Evolutionary conservation across 78 protist species (phyloP).

Genomic region (Emiliania huxleyi): DNA sequence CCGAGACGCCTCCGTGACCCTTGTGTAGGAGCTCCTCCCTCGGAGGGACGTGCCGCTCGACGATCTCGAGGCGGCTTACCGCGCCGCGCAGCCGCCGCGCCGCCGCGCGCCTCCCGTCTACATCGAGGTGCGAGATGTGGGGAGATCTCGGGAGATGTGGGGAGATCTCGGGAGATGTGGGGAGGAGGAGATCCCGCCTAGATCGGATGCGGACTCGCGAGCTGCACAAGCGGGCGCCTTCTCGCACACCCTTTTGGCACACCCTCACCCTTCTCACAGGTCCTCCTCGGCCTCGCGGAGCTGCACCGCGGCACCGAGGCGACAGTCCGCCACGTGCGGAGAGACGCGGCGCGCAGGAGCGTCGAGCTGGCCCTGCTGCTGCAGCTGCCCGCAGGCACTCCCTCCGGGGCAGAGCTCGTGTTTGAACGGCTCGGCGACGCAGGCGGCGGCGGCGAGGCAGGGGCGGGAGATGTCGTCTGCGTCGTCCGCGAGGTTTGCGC

Average conservation of each 20-base stretch:
- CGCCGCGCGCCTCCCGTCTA: background rate
- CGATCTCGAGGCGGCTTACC: background rate
- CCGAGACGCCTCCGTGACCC: background rate
- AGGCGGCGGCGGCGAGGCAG: background rate
- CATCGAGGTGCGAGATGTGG: background rate
- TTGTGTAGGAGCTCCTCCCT: background rate
- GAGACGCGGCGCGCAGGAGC: background rate
- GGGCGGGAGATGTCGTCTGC: background rate
- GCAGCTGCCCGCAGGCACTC: background rate
- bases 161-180: too few species aligned
- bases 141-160: too few species aligned
- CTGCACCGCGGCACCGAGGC: too few species aligned
- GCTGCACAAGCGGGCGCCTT: background rate
- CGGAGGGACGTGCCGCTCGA: background rate
- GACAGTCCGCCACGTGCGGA: background rate
- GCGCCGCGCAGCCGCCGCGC: background rate
- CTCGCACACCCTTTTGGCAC: background rate
- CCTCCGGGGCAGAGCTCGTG: background rate
- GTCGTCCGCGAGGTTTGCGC: background rate
- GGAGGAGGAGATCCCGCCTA: too few species aligned
- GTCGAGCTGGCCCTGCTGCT: background rate
- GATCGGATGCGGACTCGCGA: too few species aligned
- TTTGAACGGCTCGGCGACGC: background rate
- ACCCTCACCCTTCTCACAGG: background rate
- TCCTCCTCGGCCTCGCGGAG: too few species aligned